Evolutionary conservation across 208 protist species (phyloP), one percentile per base, ranked within the genome.

Genomic region (Wallacemonas sp.): DNA sequence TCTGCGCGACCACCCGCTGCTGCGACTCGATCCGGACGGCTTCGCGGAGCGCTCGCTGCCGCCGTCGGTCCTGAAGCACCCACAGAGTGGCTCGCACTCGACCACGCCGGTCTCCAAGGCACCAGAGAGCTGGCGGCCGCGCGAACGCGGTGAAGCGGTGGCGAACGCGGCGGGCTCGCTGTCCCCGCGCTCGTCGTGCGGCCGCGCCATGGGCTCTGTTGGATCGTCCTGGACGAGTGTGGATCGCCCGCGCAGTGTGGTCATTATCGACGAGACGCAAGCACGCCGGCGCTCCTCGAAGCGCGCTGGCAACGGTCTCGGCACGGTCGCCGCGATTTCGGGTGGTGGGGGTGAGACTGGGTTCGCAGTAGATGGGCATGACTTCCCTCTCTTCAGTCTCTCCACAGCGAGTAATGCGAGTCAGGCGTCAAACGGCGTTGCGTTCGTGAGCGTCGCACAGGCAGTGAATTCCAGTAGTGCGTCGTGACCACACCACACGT

Each of bases 191-290:
- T 24, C 16, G 14, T 30, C 27, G 52, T 34, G 23, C 58, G 29
- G 12, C 44, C 17, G 46, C 2, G 29, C 34, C 41, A 19, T 64
- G 16, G 30, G 36, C 58, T 26, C n/a, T 66, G 32, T 65, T 41
- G n/a, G 11, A 9, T 39, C 65, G 61, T 72, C 23, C n/a, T 24
- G 30, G 61, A 17, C 38, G 44, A 38, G 33, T 23, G 33, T 30
- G 61, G 17, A 77, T 60, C 54, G 65, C 48, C 27, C 32, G 54
- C 63, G 71, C 71, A 46, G 71, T 61, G 52, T 66, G 49, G 2
- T 56, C 67, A 38, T n/a, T 30, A 21, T 61, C 52, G 38, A 56
- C 41, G 32, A 65, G n/a, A n/a, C n/a, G n/a, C n/a, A n/a, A n/a
- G n/a, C n/a, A n/a, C n/a, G n/a, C n/a, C n/a, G n/a, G n/a, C n/a